Conservation (phyloP, 257 asterid genomes). For the Solanum gandarillasii region DNA sequence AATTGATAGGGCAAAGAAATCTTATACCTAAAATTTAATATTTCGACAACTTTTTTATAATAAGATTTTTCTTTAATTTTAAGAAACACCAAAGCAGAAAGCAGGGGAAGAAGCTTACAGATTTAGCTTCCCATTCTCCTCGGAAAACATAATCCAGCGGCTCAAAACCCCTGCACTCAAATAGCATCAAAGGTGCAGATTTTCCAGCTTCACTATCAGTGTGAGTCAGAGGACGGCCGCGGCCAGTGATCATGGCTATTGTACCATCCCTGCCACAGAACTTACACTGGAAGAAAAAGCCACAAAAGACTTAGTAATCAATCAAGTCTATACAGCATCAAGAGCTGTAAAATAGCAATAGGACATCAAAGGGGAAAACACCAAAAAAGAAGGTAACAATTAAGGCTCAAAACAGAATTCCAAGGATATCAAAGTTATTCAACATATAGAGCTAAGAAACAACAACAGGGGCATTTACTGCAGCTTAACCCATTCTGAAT, state of each 20-base stretch:
- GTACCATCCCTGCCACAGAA: slow-evolving; percentile 85
- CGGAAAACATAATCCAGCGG: slow-evolving; percentile 68
- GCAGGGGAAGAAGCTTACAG: slow-evolving; percentile 41
- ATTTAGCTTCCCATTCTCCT: slow-evolving; percentile 71
- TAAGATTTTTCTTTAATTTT: neutral
- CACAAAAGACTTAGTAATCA: neutral
- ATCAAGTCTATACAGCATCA: neutral
- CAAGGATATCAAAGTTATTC: neutral
- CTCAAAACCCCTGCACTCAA: slow-evolving; percentile 72
- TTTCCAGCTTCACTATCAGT: slow-evolving; percentile 38
- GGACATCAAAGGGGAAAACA: neutral
- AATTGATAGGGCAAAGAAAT: neutral
- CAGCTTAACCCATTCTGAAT: neutral
- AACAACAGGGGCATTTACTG: neutral
- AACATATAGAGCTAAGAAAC: neutral
- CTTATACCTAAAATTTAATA: neutral
- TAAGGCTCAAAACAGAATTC: neutral
- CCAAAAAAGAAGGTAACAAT: neutral
- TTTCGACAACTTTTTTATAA: neutral
- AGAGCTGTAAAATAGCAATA: neutral
- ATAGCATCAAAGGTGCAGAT: slow-evolving; percentile 50
- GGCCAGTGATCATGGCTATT: slow-evolving; percentile 61
- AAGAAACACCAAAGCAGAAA: neutral
- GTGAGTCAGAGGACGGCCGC: slow-evolving; percentile 66
- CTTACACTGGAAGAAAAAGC: slow-evolving; percentile 52